These are phyloP conservation scores for Eucalyptus regnans DNA, from an alignment of 345 rosid species.

Conservation along the genomic window DNA sequence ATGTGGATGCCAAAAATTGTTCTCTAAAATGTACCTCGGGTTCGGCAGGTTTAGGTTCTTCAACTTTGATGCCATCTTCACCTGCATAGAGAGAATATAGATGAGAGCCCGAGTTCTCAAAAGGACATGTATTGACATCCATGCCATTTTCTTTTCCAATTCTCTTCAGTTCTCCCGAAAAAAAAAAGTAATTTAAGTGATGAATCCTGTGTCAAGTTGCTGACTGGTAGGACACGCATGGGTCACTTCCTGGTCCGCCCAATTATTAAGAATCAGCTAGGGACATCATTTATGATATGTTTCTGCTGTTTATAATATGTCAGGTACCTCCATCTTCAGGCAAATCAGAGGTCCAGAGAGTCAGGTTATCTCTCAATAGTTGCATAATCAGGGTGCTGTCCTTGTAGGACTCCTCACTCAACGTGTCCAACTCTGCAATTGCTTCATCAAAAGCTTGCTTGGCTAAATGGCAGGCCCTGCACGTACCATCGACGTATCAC, in stretches of 20 bases:
- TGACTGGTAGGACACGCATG: not conserved
- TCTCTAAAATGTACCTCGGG: conserved; percentile 28
- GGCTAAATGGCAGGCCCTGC: conserved; percentile 97
- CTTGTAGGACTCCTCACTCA: conserved; percentile 96
- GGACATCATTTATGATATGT: not conserved
- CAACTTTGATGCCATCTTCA: conserved; percentile 63
- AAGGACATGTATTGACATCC: not conserved
- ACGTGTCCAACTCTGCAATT: conserved; percentile 88
- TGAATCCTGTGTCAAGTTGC: not conserved
- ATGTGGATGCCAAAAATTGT: not conserved
- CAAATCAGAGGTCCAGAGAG: conserved; percentile 98
- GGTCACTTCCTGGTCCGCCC: not conserved
- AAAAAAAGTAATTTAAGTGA: not conserved
- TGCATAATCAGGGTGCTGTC: conserved; percentile 99
- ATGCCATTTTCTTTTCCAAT: not conserved
- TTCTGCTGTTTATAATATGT: not conserved
- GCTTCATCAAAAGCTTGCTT: conserved; percentile 99
- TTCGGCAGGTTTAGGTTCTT: conserved; percentile 68
- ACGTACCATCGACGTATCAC: not conserved
- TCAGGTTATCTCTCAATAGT: conserved; percentile 95
- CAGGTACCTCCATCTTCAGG: conserved; percentile 92
- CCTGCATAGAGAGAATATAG: conserved; percentile 22
- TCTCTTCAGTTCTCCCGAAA: not conserved
- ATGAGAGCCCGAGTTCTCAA: not conserved
- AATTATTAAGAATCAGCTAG: not conserved